phyloP scores from a whole-genome alignment of 1,284 basidiomycete species.

The Fomitopsis betulina region DNA sequence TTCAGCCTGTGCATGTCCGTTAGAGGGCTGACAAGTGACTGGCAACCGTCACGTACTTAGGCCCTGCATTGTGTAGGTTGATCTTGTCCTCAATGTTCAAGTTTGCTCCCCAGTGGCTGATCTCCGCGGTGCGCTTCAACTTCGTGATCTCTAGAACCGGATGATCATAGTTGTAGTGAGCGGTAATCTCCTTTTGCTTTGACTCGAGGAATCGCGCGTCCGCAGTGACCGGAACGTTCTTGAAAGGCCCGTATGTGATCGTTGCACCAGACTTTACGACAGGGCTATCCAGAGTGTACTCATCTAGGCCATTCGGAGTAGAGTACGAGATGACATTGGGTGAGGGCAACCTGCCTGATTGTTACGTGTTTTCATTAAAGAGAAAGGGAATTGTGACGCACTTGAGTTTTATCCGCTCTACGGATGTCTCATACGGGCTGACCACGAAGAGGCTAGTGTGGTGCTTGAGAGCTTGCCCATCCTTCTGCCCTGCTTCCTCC shows the following conservation, averaged over 20 bases:
- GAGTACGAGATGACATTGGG: constrained; percentile 70
- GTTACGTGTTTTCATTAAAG: not conserved
- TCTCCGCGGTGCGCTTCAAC: constrained; percentile 78
- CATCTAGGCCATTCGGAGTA: constrained; percentile 49
- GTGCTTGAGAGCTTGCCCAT: constrained; percentile 81
- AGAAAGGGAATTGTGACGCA: constrained; percentile 30
- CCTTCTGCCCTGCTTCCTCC: constrained; percentile 65
- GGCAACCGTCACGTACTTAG: constrained; percentile 52
- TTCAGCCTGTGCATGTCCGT: constrained; percentile 59
- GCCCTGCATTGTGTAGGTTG: constrained; percentile 82
- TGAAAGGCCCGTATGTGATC: constrained; percentile 86
- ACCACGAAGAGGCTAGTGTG: constrained; percentile 71
- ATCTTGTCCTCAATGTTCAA: constrained; percentile 92
- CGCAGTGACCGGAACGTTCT: constrained; percentile 63
- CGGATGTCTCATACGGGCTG: constrained; percentile 78
- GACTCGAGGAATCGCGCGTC: constrained; percentile 49
- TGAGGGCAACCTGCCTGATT: constrained; percentile 49
- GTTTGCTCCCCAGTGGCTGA: constrained; percentile 97
- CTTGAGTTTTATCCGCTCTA: constrained; percentile 86
- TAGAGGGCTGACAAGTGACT: not conserved
- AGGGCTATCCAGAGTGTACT: constrained; percentile 50
- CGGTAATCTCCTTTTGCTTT: constrained; percentile 59
- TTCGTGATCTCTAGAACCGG: constrained; percentile 77
- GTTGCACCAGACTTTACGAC: constrained; percentile 77
- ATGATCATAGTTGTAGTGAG: constrained; percentile 81